Percentiles rank a stretch among this genome's conserved stretches.
These are phyloP conservation scores for Aspergillus brasiliensis DNA, from an alignment of 2,329 filamentous ascomycete species.

Conservation along the genomic window DNA sequence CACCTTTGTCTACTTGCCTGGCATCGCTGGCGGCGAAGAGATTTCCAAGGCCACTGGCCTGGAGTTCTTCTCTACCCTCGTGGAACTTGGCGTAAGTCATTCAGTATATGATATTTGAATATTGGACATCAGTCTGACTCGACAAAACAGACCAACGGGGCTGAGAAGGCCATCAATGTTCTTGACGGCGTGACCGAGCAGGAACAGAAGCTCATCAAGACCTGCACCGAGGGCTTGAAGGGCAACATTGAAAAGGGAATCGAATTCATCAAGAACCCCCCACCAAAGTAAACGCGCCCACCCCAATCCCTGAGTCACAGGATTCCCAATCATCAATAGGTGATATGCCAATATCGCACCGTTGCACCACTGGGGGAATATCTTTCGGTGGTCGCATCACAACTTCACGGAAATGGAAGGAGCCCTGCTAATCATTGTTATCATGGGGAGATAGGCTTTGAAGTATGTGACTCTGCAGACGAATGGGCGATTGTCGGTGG, in stretches of 20 bases:
- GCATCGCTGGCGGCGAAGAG: slow-evolving; percentile 82
- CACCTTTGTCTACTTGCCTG: slow-evolving; percentile 92
- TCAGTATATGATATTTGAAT: slow-evolving; percentile 9
- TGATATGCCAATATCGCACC: slow-evolving; percentile 19
- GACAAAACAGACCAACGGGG: slow-evolving; percentile 69
- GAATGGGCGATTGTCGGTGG: slow-evolving; percentile 23
- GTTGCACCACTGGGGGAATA: slow-evolving; percentile 12
- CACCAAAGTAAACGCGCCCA: slow-evolving; percentile 73
- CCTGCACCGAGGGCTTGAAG: slow-evolving; percentile 75
- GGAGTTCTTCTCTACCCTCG: slow-evolving; percentile 94
- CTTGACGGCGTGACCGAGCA: slow-evolving; percentile 75
- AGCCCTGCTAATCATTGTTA: slow-evolving; percentile 40
- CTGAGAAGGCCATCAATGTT: slow-evolving; percentile 80
- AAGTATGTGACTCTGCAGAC: slow-evolving; percentile 36
- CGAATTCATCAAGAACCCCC: slow-evolving; percentile 82
- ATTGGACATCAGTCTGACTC: slow-evolving; percentile 29
- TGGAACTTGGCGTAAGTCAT: slow-evolving; percentile 86
- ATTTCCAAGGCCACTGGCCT: slow-evolving; percentile 79
- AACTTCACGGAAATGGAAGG: slow-evolving; percentile 26
- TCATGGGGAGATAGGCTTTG: slow-evolving; percentile 49
- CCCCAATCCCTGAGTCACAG: slow-evolving; percentile 26
- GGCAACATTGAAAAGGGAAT: slow-evolving; percentile 94
- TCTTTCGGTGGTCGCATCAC: slow-evolving; percentile 18
- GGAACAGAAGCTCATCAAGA: slow-evolving; percentile 84
- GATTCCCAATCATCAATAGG: slow-evolving; percentile 25